phyloP scores from a whole-genome alignment of 306 rosid species.

The Medicago arabica region DNA sequence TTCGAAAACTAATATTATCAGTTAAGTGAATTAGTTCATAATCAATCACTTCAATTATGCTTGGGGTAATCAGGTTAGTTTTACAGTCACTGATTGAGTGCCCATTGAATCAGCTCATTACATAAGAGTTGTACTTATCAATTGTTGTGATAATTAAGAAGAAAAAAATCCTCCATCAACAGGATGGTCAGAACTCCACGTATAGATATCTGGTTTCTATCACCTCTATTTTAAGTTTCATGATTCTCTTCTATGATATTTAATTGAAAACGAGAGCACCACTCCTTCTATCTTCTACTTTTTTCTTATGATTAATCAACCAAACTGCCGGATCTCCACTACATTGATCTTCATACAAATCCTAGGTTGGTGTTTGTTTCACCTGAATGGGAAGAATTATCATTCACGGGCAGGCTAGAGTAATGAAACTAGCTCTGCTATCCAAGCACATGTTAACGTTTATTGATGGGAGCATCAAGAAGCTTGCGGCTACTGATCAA shows the following conservation, averaged over 20 bases:
- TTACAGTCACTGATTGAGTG: conserved; percentile 1
- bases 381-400: neutral
- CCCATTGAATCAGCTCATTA: neutral
- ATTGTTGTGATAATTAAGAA: neutral
- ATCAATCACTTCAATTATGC: neutral
- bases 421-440: neutral
- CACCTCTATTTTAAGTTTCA: neutral
- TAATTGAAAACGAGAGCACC: neutral
- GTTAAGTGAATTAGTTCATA: neutral
- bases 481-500: neutral
- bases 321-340: neutral
- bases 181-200: neutral
- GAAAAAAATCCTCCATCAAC: neutral
- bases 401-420: neutral
- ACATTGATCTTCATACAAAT: neutral
- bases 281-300: neutral
- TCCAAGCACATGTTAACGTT: neutral
- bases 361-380: neutral
- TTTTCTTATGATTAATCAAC: neutral
- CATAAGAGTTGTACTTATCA: neutral
- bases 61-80: neutral
- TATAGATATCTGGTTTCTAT: neutral
- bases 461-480: neutral
- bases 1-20: neutral
- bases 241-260: neutral